These are phyloP conservation scores for Odontarrhena argentea DNA, from an alignment of 345 rosid species.

Conservation along the genomic window DNA sequence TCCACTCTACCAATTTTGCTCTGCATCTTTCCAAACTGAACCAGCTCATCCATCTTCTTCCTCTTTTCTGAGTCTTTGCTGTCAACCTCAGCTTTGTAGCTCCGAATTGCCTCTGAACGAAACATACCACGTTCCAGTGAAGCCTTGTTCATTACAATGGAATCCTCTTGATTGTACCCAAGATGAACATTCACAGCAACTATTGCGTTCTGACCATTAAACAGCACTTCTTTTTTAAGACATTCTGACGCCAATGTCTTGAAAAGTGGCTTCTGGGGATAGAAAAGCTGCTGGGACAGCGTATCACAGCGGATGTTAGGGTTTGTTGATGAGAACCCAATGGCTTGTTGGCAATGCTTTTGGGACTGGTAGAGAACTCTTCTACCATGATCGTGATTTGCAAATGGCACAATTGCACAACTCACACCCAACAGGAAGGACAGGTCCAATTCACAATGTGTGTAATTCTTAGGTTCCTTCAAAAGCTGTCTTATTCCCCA, in stretches of 20 bases:
- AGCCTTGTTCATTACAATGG: constrained; percentile 89
- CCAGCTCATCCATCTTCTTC: constrained; percentile 55
- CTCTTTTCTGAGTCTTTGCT: constrained; percentile 72
- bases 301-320: constrained; percentile 85
- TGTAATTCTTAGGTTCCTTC: constrained; percentile 49
- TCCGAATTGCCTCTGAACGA: constrained; percentile 79
- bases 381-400: constrained; percentile 87
- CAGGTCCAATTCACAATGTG: constrained; percentile 83
- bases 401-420: constrained; percentile 85
- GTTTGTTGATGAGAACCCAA: constrained; percentile 86
- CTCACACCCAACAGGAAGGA: constrained; percentile 83
- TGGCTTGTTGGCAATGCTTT: constrained; percentile 88
- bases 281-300: constrained; percentile 69
- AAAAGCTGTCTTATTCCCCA: constrained; percentile 69
- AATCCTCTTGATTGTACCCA: constrained; percentile 95
- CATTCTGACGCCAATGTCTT: constrained; percentile 74
- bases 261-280: constrained; percentile 90
- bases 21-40: constrained; percentile 67
- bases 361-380: constrained; percentile 90
- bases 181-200: constrained; percentile 92
- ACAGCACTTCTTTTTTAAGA: constrained; percentile 64
- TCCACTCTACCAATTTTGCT: constrained; percentile 82
- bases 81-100: constrained; percentile 90
- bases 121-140: constrained; percentile 93
- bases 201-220: constrained; percentile 90